Conservation (phyloP, 768 basidiomycete genomes). For the Macrolepiota albuminosa region DNA sequence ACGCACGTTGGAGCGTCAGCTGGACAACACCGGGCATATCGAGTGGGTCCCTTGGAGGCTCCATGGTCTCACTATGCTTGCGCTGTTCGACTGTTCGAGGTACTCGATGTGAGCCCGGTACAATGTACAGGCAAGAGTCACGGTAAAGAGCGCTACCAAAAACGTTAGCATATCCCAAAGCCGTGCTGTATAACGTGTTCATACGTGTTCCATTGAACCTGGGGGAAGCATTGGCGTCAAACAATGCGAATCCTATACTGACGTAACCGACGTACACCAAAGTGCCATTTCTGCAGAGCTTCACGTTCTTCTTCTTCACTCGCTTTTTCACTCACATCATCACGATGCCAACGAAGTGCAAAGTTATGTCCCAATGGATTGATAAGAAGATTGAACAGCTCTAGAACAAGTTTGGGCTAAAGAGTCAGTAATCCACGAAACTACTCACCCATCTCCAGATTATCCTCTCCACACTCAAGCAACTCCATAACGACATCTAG, state of each 20-base stretch:
- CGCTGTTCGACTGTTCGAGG: conserved; percentile 59
- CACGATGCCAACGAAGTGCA: conserved; percentile 76
- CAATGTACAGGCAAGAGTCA: conserved; percentile 66
- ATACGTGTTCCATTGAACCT: conserved; percentile 85
- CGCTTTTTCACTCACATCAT: conserved; percentile 61
- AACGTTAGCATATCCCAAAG: not conserved
- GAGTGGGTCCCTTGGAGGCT: conserved; percentile 51
- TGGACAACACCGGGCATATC: conserved; percentile 67
- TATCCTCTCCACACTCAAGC: conserved; percentile 50
- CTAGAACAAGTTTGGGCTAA: conserved; percentile 25
- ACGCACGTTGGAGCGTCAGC: conserved; percentile 50
- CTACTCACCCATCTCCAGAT: conserved; percentile 68
- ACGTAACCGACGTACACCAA: conserved; percentile 48
- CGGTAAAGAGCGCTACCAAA: conserved; percentile 55
- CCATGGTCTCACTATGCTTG: conserved; percentile 42
- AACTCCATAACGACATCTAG: conserved; percentile 38
- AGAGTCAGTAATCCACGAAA: not conserved
- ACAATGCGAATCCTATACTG: not conserved
- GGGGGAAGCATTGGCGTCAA: not conserved
- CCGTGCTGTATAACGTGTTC: conserved; percentile 15
- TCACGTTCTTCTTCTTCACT: conserved; percentile 53
- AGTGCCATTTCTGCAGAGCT: conserved; percentile 55
- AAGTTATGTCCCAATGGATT: conserved; percentile 63
- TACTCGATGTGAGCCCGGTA: conserved; percentile 60
- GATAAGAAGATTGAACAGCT: conserved; percentile 72